A percentile compares a stretch with the other conserved stretches of the same genome.
phyloP scores from a whole-genome alignment of 495 filamentous ascomycete species.

The Darksidea phi region DNA sequence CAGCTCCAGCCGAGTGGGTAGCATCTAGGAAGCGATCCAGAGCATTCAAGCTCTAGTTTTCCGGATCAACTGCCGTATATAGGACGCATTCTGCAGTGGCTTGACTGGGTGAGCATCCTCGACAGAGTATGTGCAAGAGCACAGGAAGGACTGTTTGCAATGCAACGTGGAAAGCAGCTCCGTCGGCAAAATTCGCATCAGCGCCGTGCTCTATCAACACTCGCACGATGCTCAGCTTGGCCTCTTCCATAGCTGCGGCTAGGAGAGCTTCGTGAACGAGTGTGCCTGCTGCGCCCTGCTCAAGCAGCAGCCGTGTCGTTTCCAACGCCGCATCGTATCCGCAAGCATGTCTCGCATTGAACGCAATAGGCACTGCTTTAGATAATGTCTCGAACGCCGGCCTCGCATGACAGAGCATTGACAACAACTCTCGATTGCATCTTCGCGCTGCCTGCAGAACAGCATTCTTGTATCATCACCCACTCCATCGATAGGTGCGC shows the following conservation, averaged over 20 bases:
- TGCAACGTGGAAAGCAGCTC: not conserved
- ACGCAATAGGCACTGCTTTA: not conserved
- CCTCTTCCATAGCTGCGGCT: not conserved
- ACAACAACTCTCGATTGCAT: not conserved
- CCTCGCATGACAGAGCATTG: not conserved
- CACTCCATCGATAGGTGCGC: not conserved
- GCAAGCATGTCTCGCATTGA: not conserved
- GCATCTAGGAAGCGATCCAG: not conserved
- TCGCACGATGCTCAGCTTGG: not conserved
- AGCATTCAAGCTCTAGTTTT: not conserved
- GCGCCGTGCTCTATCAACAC: slow-evolving; percentile 1
- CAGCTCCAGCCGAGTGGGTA: not conserved
- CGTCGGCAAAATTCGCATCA: not conserved
- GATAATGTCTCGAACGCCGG: not conserved
- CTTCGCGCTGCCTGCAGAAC: not conserved
- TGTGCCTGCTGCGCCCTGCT: not conserved
- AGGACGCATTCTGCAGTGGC: not conserved
- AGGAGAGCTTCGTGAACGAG: not conserved
- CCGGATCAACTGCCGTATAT: slow-evolving; percentile 1
- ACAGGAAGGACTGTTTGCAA: not conserved
- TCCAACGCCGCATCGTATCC: not conserved
- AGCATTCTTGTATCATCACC: not conserved
- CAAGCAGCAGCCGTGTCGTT: not conserved
- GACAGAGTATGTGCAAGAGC: not conserved
- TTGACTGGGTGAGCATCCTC: not conserved